Conservation (phyloP, 2,329 filamentous ascomycete genomes). For the Sporothrix inflata region DNA sequence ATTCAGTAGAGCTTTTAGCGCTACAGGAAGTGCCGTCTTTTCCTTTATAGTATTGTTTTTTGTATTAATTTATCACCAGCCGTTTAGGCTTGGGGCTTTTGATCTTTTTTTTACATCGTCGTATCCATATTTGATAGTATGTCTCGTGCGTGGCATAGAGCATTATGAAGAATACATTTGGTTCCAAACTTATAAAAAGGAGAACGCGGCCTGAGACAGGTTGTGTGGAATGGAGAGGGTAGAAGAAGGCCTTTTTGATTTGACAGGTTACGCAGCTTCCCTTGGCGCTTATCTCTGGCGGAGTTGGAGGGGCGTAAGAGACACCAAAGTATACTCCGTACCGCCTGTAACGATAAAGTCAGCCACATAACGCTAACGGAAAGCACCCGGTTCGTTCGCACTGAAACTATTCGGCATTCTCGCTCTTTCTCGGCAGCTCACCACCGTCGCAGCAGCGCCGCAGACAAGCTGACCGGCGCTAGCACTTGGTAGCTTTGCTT, state of each 20-base stretch:
- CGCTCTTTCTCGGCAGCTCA: slow-evolving; percentile 4
- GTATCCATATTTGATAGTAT: neutral
- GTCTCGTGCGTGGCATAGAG: neutral
- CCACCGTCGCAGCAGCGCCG: neutral
- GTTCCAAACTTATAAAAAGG: neutral
- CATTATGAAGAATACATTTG: neutral
- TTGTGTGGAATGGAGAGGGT: neutral
- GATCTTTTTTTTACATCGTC: neutral
- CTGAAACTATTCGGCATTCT: slow-evolving; percentile 4
- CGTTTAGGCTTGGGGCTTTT: neutral
- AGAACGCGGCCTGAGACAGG: neutral
- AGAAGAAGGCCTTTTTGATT: neutral
- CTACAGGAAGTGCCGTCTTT: neutral
- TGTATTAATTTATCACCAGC: neutral
- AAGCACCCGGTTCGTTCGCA: too few relatives aligned
- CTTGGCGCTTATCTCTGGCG: neutral
- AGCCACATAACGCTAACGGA: too few relatives aligned
- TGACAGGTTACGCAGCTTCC: neutral
- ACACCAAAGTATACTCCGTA: too few relatives aligned
- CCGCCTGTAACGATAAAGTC: slow-evolving; percentile 11
- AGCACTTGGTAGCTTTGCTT: neutral
- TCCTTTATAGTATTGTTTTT: neutral
- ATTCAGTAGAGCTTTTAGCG: neutral
- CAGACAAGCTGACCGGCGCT: neutral
- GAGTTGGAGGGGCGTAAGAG: neutral